These are phyloP conservation scores for Sphaerulina musiva DNA, from an alignment of 2,329 filamentous ascomycete genomes.

Conservation along the genomic window DNA sequence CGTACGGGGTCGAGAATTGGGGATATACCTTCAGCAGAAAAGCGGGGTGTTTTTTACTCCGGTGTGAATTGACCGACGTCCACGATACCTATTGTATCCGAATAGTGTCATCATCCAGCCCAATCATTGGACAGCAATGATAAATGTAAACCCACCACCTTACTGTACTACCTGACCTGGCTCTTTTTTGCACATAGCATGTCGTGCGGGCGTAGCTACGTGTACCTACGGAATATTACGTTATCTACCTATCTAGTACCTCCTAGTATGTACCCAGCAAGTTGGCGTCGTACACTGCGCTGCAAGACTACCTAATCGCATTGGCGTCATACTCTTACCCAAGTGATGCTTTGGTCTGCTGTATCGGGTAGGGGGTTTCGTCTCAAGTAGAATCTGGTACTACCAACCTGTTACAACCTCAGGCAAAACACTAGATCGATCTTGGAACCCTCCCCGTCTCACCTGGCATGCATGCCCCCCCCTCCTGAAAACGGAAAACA, in stretches of 20 bases:
- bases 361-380: neutral
- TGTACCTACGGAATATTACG: no score
- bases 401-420: neutral
- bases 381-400: neutral
- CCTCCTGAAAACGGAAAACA: neutral
- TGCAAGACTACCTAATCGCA: neutral
- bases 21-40: no score
- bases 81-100: no score
- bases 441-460: neutral
- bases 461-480: neutral
- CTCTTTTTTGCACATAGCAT: neutral
- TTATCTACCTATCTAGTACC: no score
- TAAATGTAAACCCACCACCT: no score
- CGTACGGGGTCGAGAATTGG: no score
- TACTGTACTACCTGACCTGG: neutral
- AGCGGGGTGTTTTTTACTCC: no score
- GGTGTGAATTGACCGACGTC: no score
- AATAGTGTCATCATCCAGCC: no score
- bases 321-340: neutral
- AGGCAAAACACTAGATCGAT: neutral
- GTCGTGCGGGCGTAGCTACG: neutral
- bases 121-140: no score
- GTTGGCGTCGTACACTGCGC: neutral
- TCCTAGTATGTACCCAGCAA: no score
- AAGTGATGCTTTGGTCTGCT: constrained; percentile 5